Conservation (phyloP, 108 stramenopile species). For the Cyclotella atomus region DNA sequence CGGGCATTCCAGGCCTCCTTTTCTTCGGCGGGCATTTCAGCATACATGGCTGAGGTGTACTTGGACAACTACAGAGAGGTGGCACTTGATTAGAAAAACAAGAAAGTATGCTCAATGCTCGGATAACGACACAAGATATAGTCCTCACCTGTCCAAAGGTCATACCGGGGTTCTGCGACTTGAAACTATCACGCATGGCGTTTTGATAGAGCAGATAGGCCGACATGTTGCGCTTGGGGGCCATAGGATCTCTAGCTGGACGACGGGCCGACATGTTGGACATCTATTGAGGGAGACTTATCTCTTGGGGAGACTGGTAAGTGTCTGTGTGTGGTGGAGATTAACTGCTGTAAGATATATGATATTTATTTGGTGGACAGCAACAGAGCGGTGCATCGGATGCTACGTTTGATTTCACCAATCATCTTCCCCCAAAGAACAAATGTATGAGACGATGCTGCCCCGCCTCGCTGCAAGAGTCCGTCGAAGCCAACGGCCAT, state of each 20-base stretch:
- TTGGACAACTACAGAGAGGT: conserved; percentile 59
- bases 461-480: too few species aligned
- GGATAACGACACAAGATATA: neutral
- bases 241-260: conserved; percentile 64
- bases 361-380: too few species aligned
- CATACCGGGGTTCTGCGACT: conserved; percentile 80
- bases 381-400: too few species aligned
- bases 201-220: conserved; percentile 84
- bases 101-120: neutral
- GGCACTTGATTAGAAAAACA: neutral
- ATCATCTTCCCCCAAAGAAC: too few species aligned
- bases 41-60: conserved; percentile 88
- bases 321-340: too few species aligned
- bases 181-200: conserved; percentile 85
- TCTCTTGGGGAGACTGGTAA: too few species aligned
- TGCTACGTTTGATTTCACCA: too few species aligned
- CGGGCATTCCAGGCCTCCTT: conserved; percentile 80
- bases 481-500: too few species aligned
- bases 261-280: conserved; percentile 34
- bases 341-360: too few species aligned
- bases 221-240: conserved; percentile 89
- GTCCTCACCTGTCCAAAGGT: conserved; percentile 63
- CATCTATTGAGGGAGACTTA: too few species aligned
- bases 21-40: conserved; percentile 74
- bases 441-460: too few species aligned